phyloP scores from a whole-genome alignment of 192 early-diverging fungal genomes.

The Mortierella antarctica region DNA sequence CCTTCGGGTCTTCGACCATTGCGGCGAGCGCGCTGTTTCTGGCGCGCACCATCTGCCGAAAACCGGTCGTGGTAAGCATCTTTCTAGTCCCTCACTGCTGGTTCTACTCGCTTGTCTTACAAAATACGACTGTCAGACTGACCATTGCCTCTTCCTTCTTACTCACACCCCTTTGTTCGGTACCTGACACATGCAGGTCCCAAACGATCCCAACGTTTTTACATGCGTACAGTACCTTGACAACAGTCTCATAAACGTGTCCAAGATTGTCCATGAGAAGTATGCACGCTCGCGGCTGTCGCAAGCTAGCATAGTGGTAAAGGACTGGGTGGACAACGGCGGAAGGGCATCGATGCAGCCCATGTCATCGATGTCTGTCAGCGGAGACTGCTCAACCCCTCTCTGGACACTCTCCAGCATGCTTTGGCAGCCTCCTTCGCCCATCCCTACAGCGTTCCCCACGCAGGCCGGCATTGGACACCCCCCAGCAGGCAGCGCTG shows the following conservation, averaged over 20 bases:
- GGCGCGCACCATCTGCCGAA: conserved; percentile 50
- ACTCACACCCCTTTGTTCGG: background rate
- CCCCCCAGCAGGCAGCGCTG: conserved; percentile 1
- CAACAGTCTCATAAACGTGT: conserved; percentile 50
- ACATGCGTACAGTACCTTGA: conserved; percentile 45
- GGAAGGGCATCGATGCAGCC: conserved; percentile 44
- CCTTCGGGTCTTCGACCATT: conserved; percentile 55
- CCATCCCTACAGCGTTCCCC: conserved; percentile 44
- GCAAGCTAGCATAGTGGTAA: conserved; percentile 55
- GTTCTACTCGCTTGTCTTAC: background rate
- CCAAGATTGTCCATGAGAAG: conserved; percentile 52
- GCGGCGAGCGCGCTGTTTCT: conserved; percentile 49
- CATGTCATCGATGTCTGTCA: conserved; percentile 17
- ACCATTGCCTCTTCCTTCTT: no score
- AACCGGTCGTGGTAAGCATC: conserved; percentile 22
- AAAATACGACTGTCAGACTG: no score
- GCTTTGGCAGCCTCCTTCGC: conserved; percentile 51
- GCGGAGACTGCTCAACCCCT: conserved; percentile 16
- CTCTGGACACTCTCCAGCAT: conserved; percentile 47
- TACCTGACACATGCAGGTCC: conserved; percentile 12
- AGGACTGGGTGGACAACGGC: conserved; percentile 53
- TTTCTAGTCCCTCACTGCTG: background rate
- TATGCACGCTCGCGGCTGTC: conserved; percentile 45
- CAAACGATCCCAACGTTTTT: conserved; percentile 37
- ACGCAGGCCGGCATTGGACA: conserved; percentile 10